phyloP scores from a whole-genome alignment of 768 basidiomycete species.

The Mycena pura region DNA sequence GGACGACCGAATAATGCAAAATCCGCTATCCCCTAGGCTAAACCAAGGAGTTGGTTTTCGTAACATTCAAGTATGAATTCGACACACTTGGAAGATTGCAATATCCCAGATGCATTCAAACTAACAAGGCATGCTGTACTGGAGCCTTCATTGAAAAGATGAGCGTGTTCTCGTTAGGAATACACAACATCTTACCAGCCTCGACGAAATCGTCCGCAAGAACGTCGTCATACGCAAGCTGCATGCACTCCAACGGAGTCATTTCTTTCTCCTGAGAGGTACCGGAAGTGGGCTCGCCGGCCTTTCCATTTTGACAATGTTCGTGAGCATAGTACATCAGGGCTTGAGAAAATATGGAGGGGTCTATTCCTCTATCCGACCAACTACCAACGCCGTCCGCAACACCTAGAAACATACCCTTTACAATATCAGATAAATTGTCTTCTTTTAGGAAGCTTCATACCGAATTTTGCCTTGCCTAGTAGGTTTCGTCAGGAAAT shows the following conservation, averaged over 20 bases:
- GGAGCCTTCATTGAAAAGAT: conserved; percentile 59
- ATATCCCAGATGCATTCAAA: conserved; percentile 73
- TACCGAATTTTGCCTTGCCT: conserved; percentile 51
- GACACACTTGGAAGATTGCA: conserved; percentile 77
- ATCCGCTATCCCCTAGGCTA: conserved; percentile 16
- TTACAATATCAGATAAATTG: conserved; percentile 35
- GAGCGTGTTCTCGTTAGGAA: conserved; percentile 33
- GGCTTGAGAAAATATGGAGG: conserved; percentile 88
- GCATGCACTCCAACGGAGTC: conserved; percentile 73
- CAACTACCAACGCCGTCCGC: conserved; percentile 96
- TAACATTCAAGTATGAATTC: conserved; percentile 1
- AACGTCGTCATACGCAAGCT: conserved; percentile 75
- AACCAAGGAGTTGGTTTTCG: conserved; percentile 6
- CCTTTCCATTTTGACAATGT: conserved; percentile 76
- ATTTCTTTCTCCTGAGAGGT: conserved; percentile 80
- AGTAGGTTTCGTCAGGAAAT: conserved; percentile 51
- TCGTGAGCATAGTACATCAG: conserved; percentile 87
- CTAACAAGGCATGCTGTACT: conserved; percentile 84
- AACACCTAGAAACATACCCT: conserved; percentile 84
- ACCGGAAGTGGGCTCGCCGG: conserved; percentile 80
- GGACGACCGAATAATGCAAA: conserved; percentile 53
- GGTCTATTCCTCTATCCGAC: conserved; percentile 84
- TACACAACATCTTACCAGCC: conserved; percentile 59
- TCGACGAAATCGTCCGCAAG: conserved; percentile 69
- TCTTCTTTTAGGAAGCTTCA: conserved; percentile 14